These are phyloP conservation scores for Emmonsia crescens DNA, from an alignment of 2,329 filamentous ascomycete species.

Conservation along the genomic window DNA sequence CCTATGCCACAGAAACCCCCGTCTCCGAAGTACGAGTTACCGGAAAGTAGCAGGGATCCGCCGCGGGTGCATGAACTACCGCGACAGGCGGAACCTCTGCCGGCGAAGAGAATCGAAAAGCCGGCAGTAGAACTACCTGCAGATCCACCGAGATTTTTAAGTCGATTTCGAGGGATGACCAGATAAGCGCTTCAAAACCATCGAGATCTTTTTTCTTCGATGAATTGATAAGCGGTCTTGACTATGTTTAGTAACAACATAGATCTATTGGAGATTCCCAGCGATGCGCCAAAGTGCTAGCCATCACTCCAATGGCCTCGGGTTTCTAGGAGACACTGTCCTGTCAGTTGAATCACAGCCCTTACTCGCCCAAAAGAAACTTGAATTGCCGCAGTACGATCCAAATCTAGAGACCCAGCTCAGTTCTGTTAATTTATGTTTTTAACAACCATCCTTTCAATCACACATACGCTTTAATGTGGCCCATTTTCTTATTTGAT, in stretches of 20 bases:
- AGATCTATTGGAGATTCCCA: neutral
- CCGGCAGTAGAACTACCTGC: conserved; percentile 1
- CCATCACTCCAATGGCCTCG: neutral
- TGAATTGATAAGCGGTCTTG: too few relatives aligned
- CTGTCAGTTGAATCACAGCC: neutral
- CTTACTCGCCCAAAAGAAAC: neutral
- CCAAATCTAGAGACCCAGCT: neutral
- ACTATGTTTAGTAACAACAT: neutral
- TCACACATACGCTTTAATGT: too few relatives aligned
- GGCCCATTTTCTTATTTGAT: neutral
- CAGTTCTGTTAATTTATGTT: neutral
- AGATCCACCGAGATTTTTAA: conserved; percentile 2
- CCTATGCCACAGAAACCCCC: neutral
- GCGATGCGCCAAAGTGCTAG: neutral
- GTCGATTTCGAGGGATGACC: neutral
- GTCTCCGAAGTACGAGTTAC: conserved; percentile 2
- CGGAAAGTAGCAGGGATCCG: neutral
- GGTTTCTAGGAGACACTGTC: neutral
- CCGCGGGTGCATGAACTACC: neutral
- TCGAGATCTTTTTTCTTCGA: neutral
- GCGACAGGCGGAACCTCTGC: neutral
- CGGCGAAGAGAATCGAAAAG: neutral
- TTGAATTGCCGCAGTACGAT: neutral
- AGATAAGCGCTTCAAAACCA: neutral
- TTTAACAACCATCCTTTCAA: too few relatives aligned